Base-by-base conservation (phyloP, 2,329 filamentous ascomycete genomes). In the Exophiala bonariae region DNA sequence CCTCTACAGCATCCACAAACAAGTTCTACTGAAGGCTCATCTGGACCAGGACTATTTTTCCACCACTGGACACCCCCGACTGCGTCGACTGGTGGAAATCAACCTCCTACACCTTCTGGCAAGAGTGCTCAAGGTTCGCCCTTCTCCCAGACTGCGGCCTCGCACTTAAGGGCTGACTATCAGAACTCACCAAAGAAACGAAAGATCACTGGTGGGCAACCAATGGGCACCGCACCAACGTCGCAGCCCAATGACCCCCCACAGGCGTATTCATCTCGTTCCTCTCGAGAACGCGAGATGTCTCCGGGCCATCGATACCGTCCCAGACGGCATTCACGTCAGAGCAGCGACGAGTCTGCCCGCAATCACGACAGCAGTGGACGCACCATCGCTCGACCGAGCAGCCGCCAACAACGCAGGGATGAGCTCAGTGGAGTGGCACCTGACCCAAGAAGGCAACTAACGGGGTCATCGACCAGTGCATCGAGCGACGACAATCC, bases 31-130 rank as follows among this genome's bases (percentile, higher is more conserved):
- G 81, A 83, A 59, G 69, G 80, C 35, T 75, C 84, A 54, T 78
- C 82, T 14, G 88, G 86, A 32, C 83, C 86, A 0, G 86, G 85
- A 17, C 87, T 95, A 38, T 93, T 89, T 67, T 96, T 96, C 65
- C 89, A 95, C 63, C 89, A 95, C 64, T 96, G 90, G 89, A 87
- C 92, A 50, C 90, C 90, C 36, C 90, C 90, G 11, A 79, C 54
- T 79, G 74, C 76, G 55, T 77, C 79, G 50, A 71, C 76, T 55
- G 72, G 75, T 64, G 75, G 79, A 47, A 81, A 82, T 60, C 83
- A 86, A 64, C 85, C 86, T 51, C 80, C 80, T 61, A 86, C 86
- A 53, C 85, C 87, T 62, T 85, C 86, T 72, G 83, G 85, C 81
- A 85, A 81, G 42, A 82, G 82, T 75, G 67, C 79, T 72, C 73